A percentile compares a stretch with the other conserved stretches of the same genome.
Conservation (phyloP, 2,329 filamentous ascomycete genomes). For the Orbilia brochopaga region DNA sequence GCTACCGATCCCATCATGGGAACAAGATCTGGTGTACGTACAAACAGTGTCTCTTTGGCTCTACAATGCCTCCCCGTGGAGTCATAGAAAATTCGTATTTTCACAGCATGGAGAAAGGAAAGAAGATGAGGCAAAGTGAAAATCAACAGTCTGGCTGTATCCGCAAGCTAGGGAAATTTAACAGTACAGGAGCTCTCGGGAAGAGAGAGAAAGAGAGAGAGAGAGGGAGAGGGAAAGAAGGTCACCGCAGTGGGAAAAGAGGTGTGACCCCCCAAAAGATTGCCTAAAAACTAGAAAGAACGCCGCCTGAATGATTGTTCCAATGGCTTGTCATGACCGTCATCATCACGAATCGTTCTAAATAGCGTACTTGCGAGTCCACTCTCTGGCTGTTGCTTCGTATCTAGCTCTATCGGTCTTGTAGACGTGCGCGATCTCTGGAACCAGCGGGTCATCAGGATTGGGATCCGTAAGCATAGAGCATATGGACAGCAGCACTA, state of each 20-base stretch:
- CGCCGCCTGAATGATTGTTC: constrained; percentile 51
- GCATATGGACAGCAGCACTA: constrained; percentile 97
- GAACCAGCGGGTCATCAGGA: constrained; percentile 96
- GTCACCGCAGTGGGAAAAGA: background rate
- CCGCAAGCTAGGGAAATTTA: constrained; percentile 38
- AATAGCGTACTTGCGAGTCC: constrained; percentile 99
- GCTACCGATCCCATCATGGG: background rate
- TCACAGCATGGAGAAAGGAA: constrained; percentile 13
- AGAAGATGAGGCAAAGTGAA: constrained; percentile 23
- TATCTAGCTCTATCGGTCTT: constrained; percentile 97
- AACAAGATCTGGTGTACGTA: constrained; percentile 10
- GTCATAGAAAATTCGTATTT: constrained; percentile 11
- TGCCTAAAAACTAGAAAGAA: constrained; percentile 21
- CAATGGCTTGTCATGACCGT: constrained; percentile 32
- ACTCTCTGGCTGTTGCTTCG: constrained; percentile 94
- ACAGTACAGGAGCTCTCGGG: constrained; percentile 42
- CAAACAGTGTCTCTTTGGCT: constrained; percentile 13
- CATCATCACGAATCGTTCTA: constrained; percentile 60
- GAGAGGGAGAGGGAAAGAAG: constrained; percentile 26
- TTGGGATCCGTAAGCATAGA: constrained; percentile 99
- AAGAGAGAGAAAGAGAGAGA: constrained; percentile 18
- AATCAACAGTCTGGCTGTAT: constrained; percentile 50
- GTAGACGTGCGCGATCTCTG: constrained; percentile 99
- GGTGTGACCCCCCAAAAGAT: too few species aligned
- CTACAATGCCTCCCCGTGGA: constrained; percentile 6